Base-by-base conservation (phyloP, 345 rosid genomes). In the Rubroshorea leprosula region DNA sequence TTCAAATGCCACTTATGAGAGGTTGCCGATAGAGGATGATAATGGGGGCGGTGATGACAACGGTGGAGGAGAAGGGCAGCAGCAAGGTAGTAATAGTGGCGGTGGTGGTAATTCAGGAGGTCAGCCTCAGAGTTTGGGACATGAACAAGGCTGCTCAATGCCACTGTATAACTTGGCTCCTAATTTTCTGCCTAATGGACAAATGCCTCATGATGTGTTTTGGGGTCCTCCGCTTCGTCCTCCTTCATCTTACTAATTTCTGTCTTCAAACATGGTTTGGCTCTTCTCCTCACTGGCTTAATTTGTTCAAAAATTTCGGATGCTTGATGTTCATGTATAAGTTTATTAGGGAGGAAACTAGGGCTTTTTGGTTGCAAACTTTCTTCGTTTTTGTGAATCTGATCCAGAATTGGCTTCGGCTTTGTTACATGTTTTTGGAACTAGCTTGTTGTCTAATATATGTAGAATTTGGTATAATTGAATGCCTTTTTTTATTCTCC, bases 1-100 rank as follows among this genome's bases (percentile, higher is more conserved):
- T 60, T 75, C 75, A 0, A 89, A 89, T 68, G 96, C 95, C 0
- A 83, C 88, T 15, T 92, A 77, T 13, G 98, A 91, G 73, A 75
- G 83, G 72, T 66, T 91, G 62, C 96, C 95, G 0, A 27, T 91
- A 1, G 87, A 84, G 58, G 85, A 81, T 0, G 87, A 88, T 44
- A 58, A 38, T 2, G 35, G 46, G 5, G 29, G 50, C n/a, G 54
- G 48, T 0, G 49, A 58, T 1, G 65, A 48, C 20, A 27, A 46
- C 16, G 47, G 62, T 11, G 51, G 75, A 60, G 57, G 80, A 55
- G 50, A 61, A 49, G 73, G 78, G 29, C 57, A 18, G 24, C 74
- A 62, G 23, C 68, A 73, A 62, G 70, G 58, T 55, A 22, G 53
- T 15, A 67, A 70, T 13, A 58, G 66, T 18, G 41, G 45, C 8